A percentile compares a stretch with the other conserved stretches of the same genome.
phyloP scores from a whole-genome alignment of 768 basidiomycete genomes.

The Leccinellum rugosiceps region DNA sequence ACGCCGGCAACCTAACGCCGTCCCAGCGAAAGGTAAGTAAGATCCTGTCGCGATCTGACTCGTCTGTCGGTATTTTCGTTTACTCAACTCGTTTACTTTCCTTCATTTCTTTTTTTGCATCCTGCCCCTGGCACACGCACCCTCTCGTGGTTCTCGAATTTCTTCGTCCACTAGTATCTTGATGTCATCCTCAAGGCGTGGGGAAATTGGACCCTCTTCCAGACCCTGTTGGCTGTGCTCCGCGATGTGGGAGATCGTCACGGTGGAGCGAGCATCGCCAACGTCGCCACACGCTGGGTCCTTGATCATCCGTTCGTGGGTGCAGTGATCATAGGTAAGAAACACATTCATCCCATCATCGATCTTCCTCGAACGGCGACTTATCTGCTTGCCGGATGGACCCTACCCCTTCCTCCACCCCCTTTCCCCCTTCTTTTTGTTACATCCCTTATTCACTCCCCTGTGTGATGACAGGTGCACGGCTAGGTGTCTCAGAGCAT shows the following conservation, averaged over 20 bases:
- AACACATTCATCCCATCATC: not conserved
- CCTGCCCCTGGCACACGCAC: not conserved
- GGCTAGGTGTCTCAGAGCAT: conserved; percentile 75
- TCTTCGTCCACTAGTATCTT: conserved; percentile 55
- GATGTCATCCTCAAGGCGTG: conserved; percentile 79
- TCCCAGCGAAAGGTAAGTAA: conserved; percentile 73
- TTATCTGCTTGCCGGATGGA: not conserved
- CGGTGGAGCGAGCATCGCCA: conserved; percentile 64
- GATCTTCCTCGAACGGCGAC: not conserved
- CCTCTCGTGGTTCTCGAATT: not conserved
- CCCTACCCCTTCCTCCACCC: conserved; percentile 24
- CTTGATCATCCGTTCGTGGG: conserved; percentile 75
- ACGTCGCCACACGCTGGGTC: conserved; percentile 80
- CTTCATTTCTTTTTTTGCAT: not conserved
- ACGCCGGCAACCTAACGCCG: conserved; percentile 65
- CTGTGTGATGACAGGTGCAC: conserved; percentile 41
- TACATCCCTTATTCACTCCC: not conserved
- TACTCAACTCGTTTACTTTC: not conserved
- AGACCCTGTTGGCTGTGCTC: conserved; percentile 56
- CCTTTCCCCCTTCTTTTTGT: not conserved
- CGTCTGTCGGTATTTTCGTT: not conserved
- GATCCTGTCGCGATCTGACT: not conserved
- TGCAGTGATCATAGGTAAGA: conserved; percentile 70
- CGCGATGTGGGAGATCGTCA: conserved; percentile 66
- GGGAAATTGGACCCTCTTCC: conserved; percentile 78